Conservation (phyloP, 2,329 filamentous ascomycete genomes). For the Gnomoniopsis smithogilvyi region DNA sequence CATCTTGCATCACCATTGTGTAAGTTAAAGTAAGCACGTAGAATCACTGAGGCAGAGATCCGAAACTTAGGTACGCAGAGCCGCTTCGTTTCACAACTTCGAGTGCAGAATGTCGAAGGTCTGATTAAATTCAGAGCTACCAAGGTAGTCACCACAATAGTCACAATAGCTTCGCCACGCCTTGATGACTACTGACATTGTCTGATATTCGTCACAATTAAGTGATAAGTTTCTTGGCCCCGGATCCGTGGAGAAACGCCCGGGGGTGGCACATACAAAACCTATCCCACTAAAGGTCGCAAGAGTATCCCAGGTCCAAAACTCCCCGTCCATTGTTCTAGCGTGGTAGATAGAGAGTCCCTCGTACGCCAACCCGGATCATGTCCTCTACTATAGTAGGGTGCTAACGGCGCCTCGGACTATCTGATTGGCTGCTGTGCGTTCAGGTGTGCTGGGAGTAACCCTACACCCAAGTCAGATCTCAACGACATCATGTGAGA, state of each 20-base stretch:
- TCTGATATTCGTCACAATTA: neutral
- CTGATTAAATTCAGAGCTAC: neutral
- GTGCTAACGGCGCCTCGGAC: too few species aligned
- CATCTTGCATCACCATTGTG: constrained; percentile 9
- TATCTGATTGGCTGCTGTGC: neutral
- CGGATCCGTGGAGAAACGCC: neutral
- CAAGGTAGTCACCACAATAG: neutral
- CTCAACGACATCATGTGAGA: neutral
- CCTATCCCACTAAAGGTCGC: neutral
- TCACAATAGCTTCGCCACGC: too few species aligned
- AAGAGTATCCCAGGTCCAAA: neutral
- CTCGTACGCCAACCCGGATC: neutral
- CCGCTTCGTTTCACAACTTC: neutral
- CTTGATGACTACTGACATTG: too few species aligned
- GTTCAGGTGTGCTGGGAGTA: constrained; percentile 1
- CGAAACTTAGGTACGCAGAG: neutral
- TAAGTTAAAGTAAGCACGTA: neutral
- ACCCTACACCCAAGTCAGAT: neutral
- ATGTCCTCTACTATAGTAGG: too few species aligned
- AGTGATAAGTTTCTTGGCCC: neutral
- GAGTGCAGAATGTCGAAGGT: neutral
- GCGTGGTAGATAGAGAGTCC: constrained; percentile 1
- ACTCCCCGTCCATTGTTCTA: constrained; percentile 1
- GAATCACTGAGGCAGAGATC: constrained; percentile 8
- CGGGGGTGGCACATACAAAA: neutral